Percentiles rank a stretch among this genome's conserved stretches.
Evolutionary conservation across 192 early-diverging fungal genomes (phyloP).

Genomic region (Chytriomyces hyalinus): DNA sequence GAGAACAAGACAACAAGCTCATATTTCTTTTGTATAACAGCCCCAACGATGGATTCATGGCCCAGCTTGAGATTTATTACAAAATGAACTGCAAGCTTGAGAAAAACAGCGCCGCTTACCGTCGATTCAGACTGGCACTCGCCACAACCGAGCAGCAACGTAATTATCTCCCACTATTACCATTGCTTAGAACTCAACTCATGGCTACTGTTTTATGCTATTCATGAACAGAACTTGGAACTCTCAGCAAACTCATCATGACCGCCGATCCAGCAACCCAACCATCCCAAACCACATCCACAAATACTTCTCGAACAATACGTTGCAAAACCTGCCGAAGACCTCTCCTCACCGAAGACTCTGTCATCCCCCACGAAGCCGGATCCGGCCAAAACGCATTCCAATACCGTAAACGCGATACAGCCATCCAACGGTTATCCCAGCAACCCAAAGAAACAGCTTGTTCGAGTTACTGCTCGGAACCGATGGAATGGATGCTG

Average conservation of each 20-base stretch:
- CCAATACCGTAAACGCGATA: constrained; percentile 30
- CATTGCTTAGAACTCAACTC: neutral
- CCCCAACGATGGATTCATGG: constrained; percentile 27
- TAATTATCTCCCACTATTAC: neutral
- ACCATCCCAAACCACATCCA: neutral
- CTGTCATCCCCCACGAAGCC: constrained; percentile 22
- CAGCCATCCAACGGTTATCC: neutral
- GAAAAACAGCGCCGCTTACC: constrained; percentile 5
- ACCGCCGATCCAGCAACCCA: constrained; percentile 21
- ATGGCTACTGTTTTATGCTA: neutral
- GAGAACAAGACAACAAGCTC: neutral
- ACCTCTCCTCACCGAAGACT: neutral
- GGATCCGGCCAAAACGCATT: constrained; percentile 24
- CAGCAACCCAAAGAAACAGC: neutral
- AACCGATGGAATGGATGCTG: constrained; percentile 37
- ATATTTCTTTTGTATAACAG: neutral
- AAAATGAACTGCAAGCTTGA: constrained; percentile 16
- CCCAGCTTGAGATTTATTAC: constrained; percentile 23
- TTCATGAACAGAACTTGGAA: constrained; percentile 14
- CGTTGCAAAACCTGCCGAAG: constrained; percentile 19
- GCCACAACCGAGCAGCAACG: constrained; percentile 22
- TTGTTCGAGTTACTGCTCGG: constrained; percentile 16
- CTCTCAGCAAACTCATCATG: constrained; percentile 25
- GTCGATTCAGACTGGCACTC: constrained; percentile 11
- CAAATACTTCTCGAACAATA: neutral